Evolutionary conservation across 1,284 basidiomycete genomes (phyloP), one percentile per base, ranked within the genome.

Genomic region (Ustilago loliicola): DNA sequence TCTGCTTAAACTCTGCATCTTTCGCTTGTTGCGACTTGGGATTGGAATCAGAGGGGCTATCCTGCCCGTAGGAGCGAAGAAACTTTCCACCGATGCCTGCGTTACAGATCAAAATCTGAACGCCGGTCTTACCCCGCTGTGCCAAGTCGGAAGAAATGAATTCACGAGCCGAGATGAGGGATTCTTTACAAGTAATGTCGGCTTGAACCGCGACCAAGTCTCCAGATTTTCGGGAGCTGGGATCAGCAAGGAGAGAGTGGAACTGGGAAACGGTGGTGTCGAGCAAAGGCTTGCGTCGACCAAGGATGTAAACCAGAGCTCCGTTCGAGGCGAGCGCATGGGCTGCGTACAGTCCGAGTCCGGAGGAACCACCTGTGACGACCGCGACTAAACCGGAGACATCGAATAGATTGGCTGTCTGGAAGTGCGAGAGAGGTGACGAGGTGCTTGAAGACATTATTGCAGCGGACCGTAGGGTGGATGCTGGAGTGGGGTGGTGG

Each of bases 271-370:
- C 74, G 21, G 67, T 73, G 2, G 48, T 21, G 32, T 65, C 66
- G 29, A 80, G 70, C 0, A 60, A 50, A 0, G 70, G 17, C 15
- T 57, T n/a, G 3, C 77, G 63, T 11, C 79, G 69, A 4, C 77
- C 79, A 32, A 79, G 32, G 29, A 80, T 80, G 57, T 79, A 80
- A 4, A 80, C 79, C 6, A 72, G 56, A 0, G 76, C 76, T 1
- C 79, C 79, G 55, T 80, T 77, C n/a, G 63, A 45, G 0, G 79
- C 79, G 7, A 79, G 64, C 2, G 72, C 73, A 10, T 77, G 73
- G 1, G 79, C 79, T 2, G 76, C 73, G 52, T 76, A 79, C 9
- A 76, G 66, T 15, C 79, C 79, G 1, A 80, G 56, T 0, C 79
- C 79, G 2, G 76, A 63, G 3, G 62, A 57, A 15, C 76, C 79